Conservation (phyloP, 768 basidiomycete genomes). For the Macrolepiota albuminosa region DNA sequence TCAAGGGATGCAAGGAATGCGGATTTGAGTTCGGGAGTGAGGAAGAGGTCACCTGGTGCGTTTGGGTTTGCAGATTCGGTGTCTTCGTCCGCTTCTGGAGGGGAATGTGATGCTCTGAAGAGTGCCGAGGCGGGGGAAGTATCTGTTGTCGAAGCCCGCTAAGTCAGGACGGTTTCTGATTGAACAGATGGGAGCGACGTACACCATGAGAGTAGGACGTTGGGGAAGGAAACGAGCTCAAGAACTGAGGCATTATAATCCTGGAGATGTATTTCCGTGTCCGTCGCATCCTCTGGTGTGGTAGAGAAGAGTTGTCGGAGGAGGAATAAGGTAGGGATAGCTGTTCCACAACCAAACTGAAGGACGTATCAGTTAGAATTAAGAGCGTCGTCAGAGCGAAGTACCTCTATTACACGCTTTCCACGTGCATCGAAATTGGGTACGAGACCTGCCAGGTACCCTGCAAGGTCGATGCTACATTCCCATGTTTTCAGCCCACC, state of each 20-base stretch:
- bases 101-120: conserved; percentile 30
- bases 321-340: conserved; percentile 74
- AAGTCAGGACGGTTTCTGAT: background rate
- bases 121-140: conserved; percentile 50
- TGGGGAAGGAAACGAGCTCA: conserved; percentile 74
- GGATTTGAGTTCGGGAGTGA: conserved; percentile 57
- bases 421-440: conserved; percentile 29
- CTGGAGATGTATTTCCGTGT: conserved; percentile 71
- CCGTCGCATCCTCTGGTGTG: background rate
- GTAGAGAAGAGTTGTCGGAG: conserved; percentile 54
- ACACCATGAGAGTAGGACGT: conserved; percentile 82
- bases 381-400: no score
- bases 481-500: conserved; percentile 99
- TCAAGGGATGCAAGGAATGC: conserved; percentile 63
- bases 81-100: conserved; percentile 8
- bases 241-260: conserved; percentile 88
- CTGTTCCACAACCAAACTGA: conserved; percentile 92
- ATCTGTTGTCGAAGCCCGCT: conserved; percentile 34
- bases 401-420: conserved; percentile 68
- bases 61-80: conserved; percentile 18
- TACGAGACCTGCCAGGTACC: conserved; percentile 45
- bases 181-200: conserved; percentile 24
- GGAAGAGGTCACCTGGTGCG: conserved; percentile 42
- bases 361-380: background rate
- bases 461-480: conserved; percentile 83